Base-by-base conservation (phyloP, 257 asterid genomes). In the Eustoma russellianum region DNA sequence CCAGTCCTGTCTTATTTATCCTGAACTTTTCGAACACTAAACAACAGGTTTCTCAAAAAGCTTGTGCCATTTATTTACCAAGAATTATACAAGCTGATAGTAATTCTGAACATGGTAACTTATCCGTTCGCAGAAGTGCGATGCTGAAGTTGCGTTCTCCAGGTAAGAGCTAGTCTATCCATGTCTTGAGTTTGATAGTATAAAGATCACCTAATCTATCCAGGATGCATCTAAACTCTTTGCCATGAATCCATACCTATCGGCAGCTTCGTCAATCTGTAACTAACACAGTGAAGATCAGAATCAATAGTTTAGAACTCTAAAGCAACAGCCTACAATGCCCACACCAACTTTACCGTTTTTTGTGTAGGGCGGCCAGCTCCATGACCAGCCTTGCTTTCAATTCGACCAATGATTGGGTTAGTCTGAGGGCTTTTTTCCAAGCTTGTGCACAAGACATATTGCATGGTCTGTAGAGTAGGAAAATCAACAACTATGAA, bases 361-460 rank as follows among this genome's bases (percentile, higher is more conserved):
- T 92, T 88, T 75, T 88, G 89, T 7, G 95, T 88, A 8, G 98
- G 94, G 64, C 71, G 88, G 47, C 98, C 94, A 48, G 93, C 91
- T 57, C 98, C 97, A 55, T 92, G 98, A 30, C 98, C 98, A 1
- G 98, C 98, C 60, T 92, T 85, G 9, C 72, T 75, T 55, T 88
- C 95, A 34, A 92, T 88, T 30, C 97, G 86, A 59, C 86, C 94
- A 14, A 92, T 57, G 35, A 85, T 74, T 14, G 83, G 95, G 71
- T 92, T 92, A 7, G 72, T 78, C 65, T 88, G 97, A 11, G 75
- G 95, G 60, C 88, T 81, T 33, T 55, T 72, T 67, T 81, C 86
- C 62, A 62, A 9, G 61, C 93, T 84, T 15, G 80, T 72, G 77
- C 93, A 91, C 13, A 92, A 77, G 8, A 70, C 73, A 46, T 85